Conservation (phyloP, 2,329 filamentous ascomycete species). For the Lasiodiplodia citricola region DNA sequence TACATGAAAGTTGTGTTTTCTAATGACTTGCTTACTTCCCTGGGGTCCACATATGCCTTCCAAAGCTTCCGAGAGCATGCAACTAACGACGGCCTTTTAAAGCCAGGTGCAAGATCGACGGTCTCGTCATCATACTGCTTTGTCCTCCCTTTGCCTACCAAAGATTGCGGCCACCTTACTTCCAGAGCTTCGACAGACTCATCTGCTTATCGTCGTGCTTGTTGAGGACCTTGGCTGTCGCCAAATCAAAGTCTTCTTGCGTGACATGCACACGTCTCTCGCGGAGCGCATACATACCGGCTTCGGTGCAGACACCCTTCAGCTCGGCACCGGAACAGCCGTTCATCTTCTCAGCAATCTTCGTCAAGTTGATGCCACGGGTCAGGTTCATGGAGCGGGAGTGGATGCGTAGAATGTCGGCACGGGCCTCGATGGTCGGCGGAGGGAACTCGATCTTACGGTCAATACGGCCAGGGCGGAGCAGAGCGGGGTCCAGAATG, state of each 20-base stretch:
- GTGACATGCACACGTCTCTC: conserved; percentile 97
- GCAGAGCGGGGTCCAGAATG: conserved; percentile 91
- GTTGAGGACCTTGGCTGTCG: conserved; percentile 98
- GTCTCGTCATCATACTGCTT: background rate
- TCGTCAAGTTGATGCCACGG: conserved; percentile 93
- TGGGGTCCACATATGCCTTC: background rate
- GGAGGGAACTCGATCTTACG: conserved; percentile 99
- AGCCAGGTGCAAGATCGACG: conserved; percentile 1
- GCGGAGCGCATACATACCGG: conserved; percentile 95
- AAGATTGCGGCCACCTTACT: conserved; percentile 52
- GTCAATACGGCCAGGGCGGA: conserved; percentile 97
- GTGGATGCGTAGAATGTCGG: conserved; percentile 97
- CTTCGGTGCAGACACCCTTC: conserved; percentile 98
- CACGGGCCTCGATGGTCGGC: conserved; percentile 92
- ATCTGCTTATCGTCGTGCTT: conserved; percentile 99
- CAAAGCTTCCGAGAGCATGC: background rate
- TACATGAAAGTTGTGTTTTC: conserved; percentile 9
- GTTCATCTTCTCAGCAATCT: conserved; percentile 99
- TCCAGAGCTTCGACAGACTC: conserved; percentile 85
- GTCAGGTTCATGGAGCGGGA: conserved; percentile 98
- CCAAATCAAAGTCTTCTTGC: conserved; percentile 98
- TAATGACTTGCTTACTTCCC: conserved; percentile 10
- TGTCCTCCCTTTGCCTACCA: background rate
- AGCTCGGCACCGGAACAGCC: conserved; percentile 96
- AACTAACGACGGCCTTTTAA: background rate